Evolutionary conservation across 192 early-diverging fungal genomes (phyloP), one percentile per base, ranked within the genome.

Genomic region (Dispira simplex): DNA sequence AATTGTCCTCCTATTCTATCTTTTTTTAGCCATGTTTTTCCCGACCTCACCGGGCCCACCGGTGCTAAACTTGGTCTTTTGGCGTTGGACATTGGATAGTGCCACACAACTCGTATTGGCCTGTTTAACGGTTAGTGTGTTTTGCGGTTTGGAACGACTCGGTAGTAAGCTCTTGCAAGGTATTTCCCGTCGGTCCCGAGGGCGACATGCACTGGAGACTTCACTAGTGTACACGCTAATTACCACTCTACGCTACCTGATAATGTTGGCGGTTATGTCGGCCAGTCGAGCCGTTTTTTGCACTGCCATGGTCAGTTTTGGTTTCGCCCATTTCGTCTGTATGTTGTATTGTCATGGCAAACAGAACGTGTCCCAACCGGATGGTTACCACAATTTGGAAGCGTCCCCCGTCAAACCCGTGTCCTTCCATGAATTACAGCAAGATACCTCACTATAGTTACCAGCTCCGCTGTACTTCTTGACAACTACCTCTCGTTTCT

Each of bases 221-320:
- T 54, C 11, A 54, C 11, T 20, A 11, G 9, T 58, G 8, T 58
- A 58, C 27, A 39, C 25, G 11, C 23, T 11, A 6, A 9, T 58
- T 8, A 58, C 56, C 56, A 27, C 28, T 12, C 6, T 58, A 23
- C 56, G 56, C 25, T 58, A 58, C 56, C 27, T 58, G 21, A 6
- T 58, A 14, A 58, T 58, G 56, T 39, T 58, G 56, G 56, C 56
- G 16, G 28, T 58, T n/a, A 58, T 58, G 56, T 21, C 23, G 10
- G 8, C 16, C 5, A 21, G n/a, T n/a, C 6, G 8, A 11, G 56
- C 56, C 27, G 28, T 58, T 8, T 58, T 58, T 32, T 6, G 4
- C 28, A 28, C 56, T 12, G 56, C 44, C 27, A 27, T 58, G 4
- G 25, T 58, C 25, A 28, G 25, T n/a, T n/a, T 58, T 13, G 27